A percentile compares a stretch with the other conserved stretches of the same genome.
Conservation (phyloP, 1,139 yeast species). For the Diutina ranongensis region DNA sequence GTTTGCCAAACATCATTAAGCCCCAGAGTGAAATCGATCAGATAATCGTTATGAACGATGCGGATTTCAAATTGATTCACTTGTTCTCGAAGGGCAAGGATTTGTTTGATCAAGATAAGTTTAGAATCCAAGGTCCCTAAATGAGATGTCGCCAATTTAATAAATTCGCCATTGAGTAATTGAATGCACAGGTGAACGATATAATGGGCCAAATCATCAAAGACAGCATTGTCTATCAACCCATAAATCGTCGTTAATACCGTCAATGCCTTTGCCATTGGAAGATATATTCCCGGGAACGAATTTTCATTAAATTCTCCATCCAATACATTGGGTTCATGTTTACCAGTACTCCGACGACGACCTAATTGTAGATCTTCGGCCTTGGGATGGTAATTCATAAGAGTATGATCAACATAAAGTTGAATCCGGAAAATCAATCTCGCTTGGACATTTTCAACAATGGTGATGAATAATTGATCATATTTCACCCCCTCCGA, state of each 20-base stretch:
- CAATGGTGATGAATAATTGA: constrained; percentile 50
- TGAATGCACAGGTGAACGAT: constrained; percentile 69
- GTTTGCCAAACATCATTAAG: constrained; percentile 44
- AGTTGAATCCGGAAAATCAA: constrained; percentile 69
- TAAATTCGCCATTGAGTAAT: constrained; percentile 42
- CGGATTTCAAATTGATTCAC: constrained; percentile 75
- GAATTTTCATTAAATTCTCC: constrained; percentile 30
- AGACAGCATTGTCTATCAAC: constrained; percentile 60
- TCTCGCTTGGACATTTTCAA: constrained; percentile 70
- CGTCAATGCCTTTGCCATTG: constrained; percentile 60
- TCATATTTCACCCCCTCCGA: background rate
- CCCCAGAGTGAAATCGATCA: constrained; percentile 69
- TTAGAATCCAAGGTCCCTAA: constrained; percentile 45
- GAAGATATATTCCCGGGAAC: constrained; percentile 54
- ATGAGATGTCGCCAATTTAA: constrained; percentile 26
- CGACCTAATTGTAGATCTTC: constrained; percentile 53
- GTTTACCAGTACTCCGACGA: constrained; percentile 21
- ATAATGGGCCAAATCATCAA: constrained; percentile 83
- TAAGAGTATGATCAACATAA: constrained; percentile 56
- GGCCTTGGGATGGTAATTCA: constrained; percentile 53
- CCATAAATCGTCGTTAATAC: constrained; percentile 72
- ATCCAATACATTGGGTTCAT: constrained; percentile 11
- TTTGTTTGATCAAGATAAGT: constrained; percentile 59
- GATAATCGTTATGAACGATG: constrained; percentile 57
- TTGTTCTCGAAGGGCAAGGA: constrained; percentile 60